Evolutionary conservation across 495 filamentous ascomycete species (phyloP).

Genomic region (Penicillium cataractarum): DNA sequence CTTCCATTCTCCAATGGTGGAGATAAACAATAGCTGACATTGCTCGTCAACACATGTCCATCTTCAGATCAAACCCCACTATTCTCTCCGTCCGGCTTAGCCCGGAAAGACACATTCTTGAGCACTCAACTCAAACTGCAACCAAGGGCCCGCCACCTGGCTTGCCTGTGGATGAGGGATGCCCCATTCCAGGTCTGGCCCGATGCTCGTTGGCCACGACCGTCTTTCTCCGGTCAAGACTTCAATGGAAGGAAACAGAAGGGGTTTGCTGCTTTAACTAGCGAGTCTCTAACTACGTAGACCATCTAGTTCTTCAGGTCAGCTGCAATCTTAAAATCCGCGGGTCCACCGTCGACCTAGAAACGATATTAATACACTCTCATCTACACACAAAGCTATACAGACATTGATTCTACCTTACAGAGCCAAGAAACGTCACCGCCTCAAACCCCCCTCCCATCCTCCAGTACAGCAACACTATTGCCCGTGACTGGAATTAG

Average conservation of each 20-base stretch:
- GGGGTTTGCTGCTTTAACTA: not conserved
- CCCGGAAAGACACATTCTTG: conserved; percentile 21
- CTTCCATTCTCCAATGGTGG: not conserved
- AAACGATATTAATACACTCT: not conserved
- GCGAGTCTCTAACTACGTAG: not conserved
- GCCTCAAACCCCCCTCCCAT: not conserved
- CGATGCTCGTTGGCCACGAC: conserved; percentile 13
- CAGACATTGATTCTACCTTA: not conserved
- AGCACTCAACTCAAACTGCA: not conserved
- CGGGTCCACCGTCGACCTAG: not conserved
- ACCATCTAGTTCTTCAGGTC: not conserved
- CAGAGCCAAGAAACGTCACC: not conserved
- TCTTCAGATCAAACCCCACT: not conserved
- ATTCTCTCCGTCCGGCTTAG: conserved; percentile 10
- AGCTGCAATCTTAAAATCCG: too few relatives aligned
- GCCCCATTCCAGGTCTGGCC: conserved; percentile 20
- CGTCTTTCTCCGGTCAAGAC: conserved; percentile 18
- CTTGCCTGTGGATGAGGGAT: conserved; percentile 14
- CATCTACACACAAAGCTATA: not conserved
- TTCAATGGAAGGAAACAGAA: conserved; percentile 19
- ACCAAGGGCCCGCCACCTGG: conserved; percentile 20
- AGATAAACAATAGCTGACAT: not conserved
- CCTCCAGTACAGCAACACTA: not conserved
- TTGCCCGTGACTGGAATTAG: not conserved
- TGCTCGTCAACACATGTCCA: not conserved